Evolutionary conservation across 441 rosid species (phyloP), one percentile per base, ranked within the genome.

Genomic region (Oxalis stricta): DNA sequence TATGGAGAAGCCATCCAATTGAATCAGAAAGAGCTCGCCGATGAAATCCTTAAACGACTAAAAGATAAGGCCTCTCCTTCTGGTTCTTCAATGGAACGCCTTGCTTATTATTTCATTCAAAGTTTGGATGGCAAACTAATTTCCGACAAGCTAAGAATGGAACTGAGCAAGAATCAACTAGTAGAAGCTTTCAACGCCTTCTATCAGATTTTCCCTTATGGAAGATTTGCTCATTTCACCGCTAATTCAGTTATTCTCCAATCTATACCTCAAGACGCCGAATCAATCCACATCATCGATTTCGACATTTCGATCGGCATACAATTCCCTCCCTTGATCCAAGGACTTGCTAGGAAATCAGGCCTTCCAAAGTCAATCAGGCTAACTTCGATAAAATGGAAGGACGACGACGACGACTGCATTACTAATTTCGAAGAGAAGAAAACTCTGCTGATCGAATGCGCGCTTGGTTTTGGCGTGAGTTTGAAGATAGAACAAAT

Each of bases 311-410:
- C 74, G 0, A 39, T 39, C 1, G 76, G 76, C 12, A 22, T 69
- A 3, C 74, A 69, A 28, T 66, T 78, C 79, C 64, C 72, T 18
- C 55, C 74, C 1, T 7, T 76, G 31, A 57, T 72, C 1, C 66
- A 66, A 28, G 60, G 46, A 4, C 45, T 72, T 2, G 64, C 58
- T 22, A 51, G 52, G 28, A 5, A 21, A n/a, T n/a, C n/a, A 46
- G 52, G 55, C 11, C 10, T 35, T 8, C 19, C 3, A 33, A 30
- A 2, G 11, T n/a, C n/a, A n/a, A 40, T 67, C 46, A 40, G 38
- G 48, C 23, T 69, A 58, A 72, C 66, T 8, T 19, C 53, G 23
- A 6, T 57, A 14, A 69, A 38, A 37, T 54, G 64, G 63, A 46
- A 34, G 29, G 64, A 56, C 10, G 63, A 68, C 9, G 38, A 31